phyloP scores from a whole-genome alignment of 176 grass and related monocot species.

The Aegilops longissima region DNA sequence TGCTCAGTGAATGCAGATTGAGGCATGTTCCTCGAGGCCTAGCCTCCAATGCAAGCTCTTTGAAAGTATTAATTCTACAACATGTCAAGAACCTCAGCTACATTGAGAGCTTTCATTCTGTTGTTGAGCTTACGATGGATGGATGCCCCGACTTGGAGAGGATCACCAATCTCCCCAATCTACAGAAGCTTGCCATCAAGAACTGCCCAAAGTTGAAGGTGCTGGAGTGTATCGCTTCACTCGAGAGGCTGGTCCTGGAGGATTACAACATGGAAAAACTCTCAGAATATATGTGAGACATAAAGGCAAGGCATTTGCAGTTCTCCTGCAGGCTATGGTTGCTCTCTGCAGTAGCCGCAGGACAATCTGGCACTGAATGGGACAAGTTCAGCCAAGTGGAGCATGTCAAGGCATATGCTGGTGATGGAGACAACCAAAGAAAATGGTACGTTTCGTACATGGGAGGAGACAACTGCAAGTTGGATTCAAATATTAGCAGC shows the following conservation, averaged over 20 bases:
- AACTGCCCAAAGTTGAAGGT: background rate
- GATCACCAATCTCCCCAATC: background rate
- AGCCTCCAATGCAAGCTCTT: background rate
- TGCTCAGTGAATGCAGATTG: background rate
- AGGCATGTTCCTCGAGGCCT: background rate
- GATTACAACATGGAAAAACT: background rate
- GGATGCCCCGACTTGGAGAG: background rate
- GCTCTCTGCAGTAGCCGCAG: background rate
- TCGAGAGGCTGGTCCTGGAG: background rate
- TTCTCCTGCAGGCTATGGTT: background rate
- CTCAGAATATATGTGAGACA: background rate
- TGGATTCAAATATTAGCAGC: background rate
- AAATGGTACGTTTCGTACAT: background rate
- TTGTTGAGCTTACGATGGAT: background rate
- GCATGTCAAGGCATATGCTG: background rate
- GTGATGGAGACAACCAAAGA: background rate
- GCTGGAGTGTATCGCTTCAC: background rate
- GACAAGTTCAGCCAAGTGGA: background rate
- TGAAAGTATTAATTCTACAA: rapidly evolving
- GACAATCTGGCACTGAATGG: background rate
- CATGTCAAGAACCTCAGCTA: background rate
- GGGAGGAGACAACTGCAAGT: background rate
- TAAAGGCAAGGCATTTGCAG: background rate
- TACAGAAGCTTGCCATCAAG: background rate
- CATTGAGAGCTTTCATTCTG: background rate